Evolutionary conservation across 495 filamentous ascomycete genomes (phyloP).

Genomic region (Annulohypoxylon stygium): DNA sequence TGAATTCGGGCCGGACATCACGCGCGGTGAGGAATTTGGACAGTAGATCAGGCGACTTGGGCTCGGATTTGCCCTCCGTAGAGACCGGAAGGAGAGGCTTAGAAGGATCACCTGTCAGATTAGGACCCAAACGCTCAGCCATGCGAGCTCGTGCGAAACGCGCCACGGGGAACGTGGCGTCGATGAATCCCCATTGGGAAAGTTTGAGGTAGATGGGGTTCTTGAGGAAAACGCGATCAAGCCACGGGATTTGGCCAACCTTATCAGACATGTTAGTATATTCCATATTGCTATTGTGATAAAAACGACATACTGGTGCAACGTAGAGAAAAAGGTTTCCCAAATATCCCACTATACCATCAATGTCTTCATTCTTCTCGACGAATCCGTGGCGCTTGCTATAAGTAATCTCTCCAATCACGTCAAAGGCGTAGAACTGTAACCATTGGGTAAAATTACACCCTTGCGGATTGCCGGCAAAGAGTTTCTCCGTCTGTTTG

Average conservation of each 20-base stretch:
- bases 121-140: conserved; percentile 63
- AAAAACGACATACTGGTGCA: conserved; percentile 64
- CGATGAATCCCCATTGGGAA: conserved; percentile 63
- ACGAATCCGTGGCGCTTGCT: conserved; percentile 73
- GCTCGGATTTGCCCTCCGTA: conserved; percentile 58
- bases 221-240: conserved; percentile 72
- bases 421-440: conserved; percentile 84
- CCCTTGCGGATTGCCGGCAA: conserved; percentile 60
- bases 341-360: conserved; percentile 70
- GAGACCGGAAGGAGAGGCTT: conserved; percentile 55
- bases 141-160: conserved; percentile 70
- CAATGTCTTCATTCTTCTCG: conserved; percentile 72
- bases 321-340: conserved; percentile 69
- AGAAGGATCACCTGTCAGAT: conserved; percentile 49
- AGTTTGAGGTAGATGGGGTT: conserved; percentile 69
- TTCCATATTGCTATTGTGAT: background rate
- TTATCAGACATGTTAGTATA: conserved; percentile 56
- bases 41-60: conserved; percentile 69
- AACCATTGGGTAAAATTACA: conserved; percentile 81
- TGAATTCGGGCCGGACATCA: conserved; percentile 72
- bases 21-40: conserved; percentile 72
- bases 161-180: conserved; percentile 72
- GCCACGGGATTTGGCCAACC: conserved; percentile 71
- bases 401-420: conserved; percentile 77
- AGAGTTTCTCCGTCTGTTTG: conserved; percentile 72